These are phyloP conservation scores for Beauveria sp. DNA, from an alignment of 2,329 filamentous ascomycete genomes.

Conservation along the genomic window DNA sequence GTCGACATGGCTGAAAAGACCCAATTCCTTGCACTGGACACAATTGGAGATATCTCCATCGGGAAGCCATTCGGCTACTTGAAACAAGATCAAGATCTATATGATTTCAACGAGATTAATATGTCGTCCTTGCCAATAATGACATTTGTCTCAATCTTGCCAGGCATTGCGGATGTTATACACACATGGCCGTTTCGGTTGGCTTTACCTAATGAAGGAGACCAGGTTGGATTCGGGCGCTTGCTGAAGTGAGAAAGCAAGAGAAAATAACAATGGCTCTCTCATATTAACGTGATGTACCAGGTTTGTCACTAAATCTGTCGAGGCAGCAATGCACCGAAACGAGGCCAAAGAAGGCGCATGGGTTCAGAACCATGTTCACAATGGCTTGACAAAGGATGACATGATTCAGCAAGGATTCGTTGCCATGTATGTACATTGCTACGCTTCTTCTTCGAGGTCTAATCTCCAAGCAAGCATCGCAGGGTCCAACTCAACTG, in stretches of 20 bases:
- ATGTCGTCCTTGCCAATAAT: slow-evolving; percentile 32
- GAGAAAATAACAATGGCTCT: background rate
- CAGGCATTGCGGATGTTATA: slow-evolving; percentile 27
- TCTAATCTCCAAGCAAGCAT: slow-evolving; percentile 33
- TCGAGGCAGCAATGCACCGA: slow-evolving; percentile 21
- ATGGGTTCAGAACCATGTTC: slow-evolving; percentile 33
- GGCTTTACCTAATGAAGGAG: slow-evolving; percentile 28
- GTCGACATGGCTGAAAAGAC: slow-evolving; percentile 43
- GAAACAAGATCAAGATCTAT: slow-evolving; percentile 39
- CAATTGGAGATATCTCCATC: slow-evolving; percentile 45
- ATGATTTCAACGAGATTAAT: slow-evolving; percentile 36
- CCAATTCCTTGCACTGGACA: slow-evolving; percentile 47
- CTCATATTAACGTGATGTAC: background rate
- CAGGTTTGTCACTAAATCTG: slow-evolving; percentile 20
- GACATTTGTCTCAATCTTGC: slow-evolving; percentile 29
- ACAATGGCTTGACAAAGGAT: slow-evolving; percentile 26
- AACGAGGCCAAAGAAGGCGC: slow-evolving; percentile 19
- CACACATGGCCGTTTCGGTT: slow-evolving; percentile 29
- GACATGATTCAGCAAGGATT: slow-evolving; percentile 32
- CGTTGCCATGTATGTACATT: slow-evolving; percentile 28
- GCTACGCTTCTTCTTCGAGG: background rate
- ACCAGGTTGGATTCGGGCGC: slow-evolving; percentile 31
- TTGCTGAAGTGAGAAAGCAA: slow-evolving; percentile 26
- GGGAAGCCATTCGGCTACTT: slow-evolving; percentile 45
- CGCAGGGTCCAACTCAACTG: slow-evolving; percentile 54